Evolutionary conservation across 2,329 filamentous ascomycete species (phyloP).

Genomic region (Emmonsiellopsis sp.): DNA sequence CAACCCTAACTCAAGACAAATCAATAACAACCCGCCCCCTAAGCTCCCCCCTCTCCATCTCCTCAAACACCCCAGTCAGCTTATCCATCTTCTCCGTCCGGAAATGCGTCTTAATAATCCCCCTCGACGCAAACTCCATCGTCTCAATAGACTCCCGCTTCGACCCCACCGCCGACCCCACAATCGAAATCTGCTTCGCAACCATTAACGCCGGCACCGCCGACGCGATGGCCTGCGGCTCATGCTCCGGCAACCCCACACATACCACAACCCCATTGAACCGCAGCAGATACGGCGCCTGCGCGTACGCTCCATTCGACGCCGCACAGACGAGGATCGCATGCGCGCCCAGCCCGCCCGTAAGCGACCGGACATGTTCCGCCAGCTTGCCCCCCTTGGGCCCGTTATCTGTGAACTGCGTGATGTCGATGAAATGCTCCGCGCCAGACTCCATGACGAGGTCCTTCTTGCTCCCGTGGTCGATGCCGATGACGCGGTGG

Average conservation of each 20-base stretch:
- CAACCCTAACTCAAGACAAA: constrained; percentile 16
- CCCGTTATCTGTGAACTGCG: constrained; percentile 35
- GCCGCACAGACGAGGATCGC: constrained; percentile 51
- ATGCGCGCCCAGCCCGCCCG: constrained; percentile 51
- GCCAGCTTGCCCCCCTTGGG: constrained; percentile 42
- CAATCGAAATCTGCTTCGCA: constrained; percentile 36
- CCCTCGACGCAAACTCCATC: constrained; percentile 40
- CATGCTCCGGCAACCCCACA: constrained; percentile 44
- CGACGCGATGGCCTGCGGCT: constrained; percentile 35
- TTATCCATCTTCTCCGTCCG: constrained; percentile 40
- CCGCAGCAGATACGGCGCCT: constrained; percentile 39
- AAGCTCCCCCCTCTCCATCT: constrained; percentile 36
- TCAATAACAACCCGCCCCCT: constrained; percentile 42
- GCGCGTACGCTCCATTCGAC: constrained; percentile 42
- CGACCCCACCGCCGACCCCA: constrained; percentile 44
- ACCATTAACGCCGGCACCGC: constrained; percentile 37
- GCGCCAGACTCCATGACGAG: constrained; percentile 53
- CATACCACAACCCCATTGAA: constrained; percentile 45
- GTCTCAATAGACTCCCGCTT: constrained; percentile 42
- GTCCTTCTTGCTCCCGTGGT: constrained; percentile 52
- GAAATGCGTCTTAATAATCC: constrained; percentile 38
- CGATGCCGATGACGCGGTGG: constrained; percentile 56
- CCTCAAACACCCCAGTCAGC: constrained; percentile 37
- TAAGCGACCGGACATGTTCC: constrained; percentile 48
- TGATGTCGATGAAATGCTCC: constrained; percentile 57